Evolutionary conservation across 306 rosid genomes (phyloP), one percentile per base, ranked within the genome.

Genomic region (Inga laurina): DNA sequence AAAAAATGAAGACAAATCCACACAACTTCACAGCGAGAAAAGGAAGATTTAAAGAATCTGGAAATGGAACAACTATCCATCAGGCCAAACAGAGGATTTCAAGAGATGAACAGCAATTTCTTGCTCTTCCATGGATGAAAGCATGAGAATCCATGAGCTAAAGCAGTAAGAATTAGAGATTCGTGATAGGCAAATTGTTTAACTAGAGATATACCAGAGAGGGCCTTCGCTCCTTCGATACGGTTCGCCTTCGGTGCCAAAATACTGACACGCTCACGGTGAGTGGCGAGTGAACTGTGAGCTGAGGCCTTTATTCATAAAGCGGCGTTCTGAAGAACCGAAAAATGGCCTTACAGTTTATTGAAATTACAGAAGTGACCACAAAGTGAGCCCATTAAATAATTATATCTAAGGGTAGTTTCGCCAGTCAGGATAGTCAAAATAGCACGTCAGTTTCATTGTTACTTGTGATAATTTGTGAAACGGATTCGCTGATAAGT

Each of bases 1-100:
- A 75, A 82, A 81, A 73, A 34, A 30, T 9, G 15, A 85, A 74
- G 81, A 79, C 84, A 76, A 85, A 82, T 66, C 78, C 82, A 65
- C 13, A 41, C 44, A 39, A 48, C 18, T 41, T 19, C 34, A 1
- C 14, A 2, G 14, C 34, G 44, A 69, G 30, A 68, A 52, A 75
- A 0, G 35, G 54, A 39, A 73, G 85, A 82, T 79, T 80, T 82
- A 68, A 56, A 48, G 75, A 51, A 80, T 72, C 68, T 10, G 43
- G 57, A 70, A 43, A 81, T 16, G 65, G 11, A 69, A 44, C 59
- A 54, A 79, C 3, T 65, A 79, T 22, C 71, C 46, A 85, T 74
- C 43, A 72, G 21, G 48, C 30, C 24, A 7, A 64, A 64, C 39
- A 79, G 24, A 27, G 34, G 77, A 83, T 24, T 48, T 21, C 35